Base-by-base conservation (phyloP, 73 alveolate genomes). In the Diophrys appendiculata region DNA sequence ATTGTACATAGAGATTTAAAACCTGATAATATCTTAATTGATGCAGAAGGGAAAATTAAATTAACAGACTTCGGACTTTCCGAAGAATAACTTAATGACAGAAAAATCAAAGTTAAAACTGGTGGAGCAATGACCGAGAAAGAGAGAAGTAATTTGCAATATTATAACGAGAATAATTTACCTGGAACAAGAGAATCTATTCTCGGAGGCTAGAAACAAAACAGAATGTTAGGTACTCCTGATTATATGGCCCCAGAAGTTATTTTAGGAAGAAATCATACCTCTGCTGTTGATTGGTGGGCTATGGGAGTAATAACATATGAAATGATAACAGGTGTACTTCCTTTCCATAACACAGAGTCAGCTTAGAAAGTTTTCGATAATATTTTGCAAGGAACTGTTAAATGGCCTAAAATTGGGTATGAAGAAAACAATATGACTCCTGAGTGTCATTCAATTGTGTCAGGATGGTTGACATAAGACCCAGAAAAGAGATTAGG, bases 181-280 rank as follows among this genome's bases (percentile, higher is more conserved):
- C 14, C 5, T 23, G 75, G 54, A 43, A 18, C 18, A 11, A 43
- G 60, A 18, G 18, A 43, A 11, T 11, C 2, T 3, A 67, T 67
- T 3, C 11, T 28, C 43, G 31, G 65, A 0, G 72, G 76, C 23
- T 71, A 89, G 35, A 84, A 89, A 56, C 72, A 90, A 43, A 81
- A 86, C 56, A 91, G 96, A 29, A 89, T 91, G 54, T 78, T 95
- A 22, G 99, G 99, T 1, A 95, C 98, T 25, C 97, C 98, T 0
- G 95, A 91, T n/a, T 95, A 95, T 78, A 81, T 95, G 78, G 99
- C 99, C 5, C 99, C 99, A 1, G 99, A 81, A 71, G 92, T 83
- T 14, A 96, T 80, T 77, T 87, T 91, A 64, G 91, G 84, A 53
- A 34, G 27, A 52, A 1, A 25, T 14, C 67, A 70, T 70, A 23